Evolutionary conservation across 2,329 filamentous ascomycete genomes (phyloP).

Genomic region (Camptophora hylomeconis): DNA sequence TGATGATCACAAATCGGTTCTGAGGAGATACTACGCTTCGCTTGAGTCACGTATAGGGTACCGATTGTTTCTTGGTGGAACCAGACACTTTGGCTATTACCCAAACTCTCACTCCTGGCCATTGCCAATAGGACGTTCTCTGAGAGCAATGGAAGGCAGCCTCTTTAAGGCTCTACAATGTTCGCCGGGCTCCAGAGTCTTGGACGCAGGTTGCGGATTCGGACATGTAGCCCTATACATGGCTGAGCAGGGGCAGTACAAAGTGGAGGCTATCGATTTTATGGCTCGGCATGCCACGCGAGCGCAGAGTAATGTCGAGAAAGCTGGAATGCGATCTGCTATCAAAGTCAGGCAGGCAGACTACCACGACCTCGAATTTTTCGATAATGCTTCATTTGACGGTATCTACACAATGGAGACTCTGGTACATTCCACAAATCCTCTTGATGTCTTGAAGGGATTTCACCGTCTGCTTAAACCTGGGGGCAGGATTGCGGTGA

Average conservation of each 20-base stretch:
- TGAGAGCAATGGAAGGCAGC: too few species aligned
- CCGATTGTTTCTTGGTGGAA: too few species aligned
- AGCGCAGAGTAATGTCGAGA: conserved; percentile 29
- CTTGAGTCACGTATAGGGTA: too few species aligned
- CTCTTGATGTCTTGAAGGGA: conserved; percentile 29
- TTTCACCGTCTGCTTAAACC: conserved; percentile 37
- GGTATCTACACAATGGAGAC: conserved; percentile 46
- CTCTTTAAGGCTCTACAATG: too few species aligned
- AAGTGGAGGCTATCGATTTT: conserved; percentile 37
- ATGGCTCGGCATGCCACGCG: conserved; percentile 35
- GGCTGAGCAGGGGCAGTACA: conserved; percentile 5
- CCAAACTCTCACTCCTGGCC: too few species aligned
- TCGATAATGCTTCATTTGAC: conserved; percentile 30
- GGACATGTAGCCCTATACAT: not conserved
- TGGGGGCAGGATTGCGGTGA: conserved; percentile 33
- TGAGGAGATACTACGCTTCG: too few species aligned
- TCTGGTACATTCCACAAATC: conserved; percentile 40
- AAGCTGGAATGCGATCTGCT: conserved; percentile 21
- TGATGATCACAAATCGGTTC: too few species aligned
- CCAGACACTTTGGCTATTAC: too few species aligned
- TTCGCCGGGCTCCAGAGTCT: too few species aligned
- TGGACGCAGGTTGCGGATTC: not conserved
- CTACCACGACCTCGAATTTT: conserved; percentile 40
- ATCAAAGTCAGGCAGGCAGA: conserved; percentile 33
- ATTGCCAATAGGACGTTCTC: too few species aligned